phyloP scores from a whole-genome alignment of 2,329 filamentous ascomycete species.

The Drechmeria coniospora region DNA sequence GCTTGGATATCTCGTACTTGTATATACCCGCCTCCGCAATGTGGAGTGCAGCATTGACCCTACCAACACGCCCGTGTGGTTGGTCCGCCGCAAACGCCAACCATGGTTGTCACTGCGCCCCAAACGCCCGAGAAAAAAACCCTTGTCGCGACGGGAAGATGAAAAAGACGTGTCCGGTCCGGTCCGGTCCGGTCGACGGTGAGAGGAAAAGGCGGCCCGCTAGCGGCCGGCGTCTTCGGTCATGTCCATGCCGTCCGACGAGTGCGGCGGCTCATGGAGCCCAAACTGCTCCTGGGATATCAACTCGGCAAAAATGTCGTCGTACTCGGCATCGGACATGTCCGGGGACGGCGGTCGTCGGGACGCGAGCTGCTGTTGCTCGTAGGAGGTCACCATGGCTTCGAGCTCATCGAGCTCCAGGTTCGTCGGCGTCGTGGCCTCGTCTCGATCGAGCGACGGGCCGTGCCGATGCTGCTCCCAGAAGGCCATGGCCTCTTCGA shows the following conservation, averaged over 20 bases:
- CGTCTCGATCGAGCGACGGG: slow-evolving; percentile 22
- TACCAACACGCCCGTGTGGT: no score
- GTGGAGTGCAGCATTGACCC: neutral
- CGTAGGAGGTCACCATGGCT: slow-evolving; percentile 35
- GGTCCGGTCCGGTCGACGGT: no score
- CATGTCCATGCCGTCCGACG: slow-evolving; percentile 31
- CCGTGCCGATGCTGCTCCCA: slow-evolving; percentile 12
- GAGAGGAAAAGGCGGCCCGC: no score
- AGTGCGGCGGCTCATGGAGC: slow-evolving; percentile 5
- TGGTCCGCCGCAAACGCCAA: no score
- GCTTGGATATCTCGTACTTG: slow-evolving; percentile 9
- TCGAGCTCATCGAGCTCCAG: slow-evolving; percentile 42
- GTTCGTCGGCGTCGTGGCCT: slow-evolving; percentile 34
- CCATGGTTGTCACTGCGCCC: no score
- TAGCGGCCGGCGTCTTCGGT: no score
- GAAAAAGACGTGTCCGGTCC: no score
- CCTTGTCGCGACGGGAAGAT: no score
- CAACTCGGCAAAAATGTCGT: slow-evolving; percentile 38
- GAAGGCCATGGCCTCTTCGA: slow-evolving; percentile 31
- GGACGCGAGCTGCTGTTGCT: slow-evolving; percentile 12
- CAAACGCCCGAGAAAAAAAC: slow-evolving; percentile 2
- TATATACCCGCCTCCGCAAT: slow-evolving; percentile 13
- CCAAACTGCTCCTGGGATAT: slow-evolving; percentile 15
- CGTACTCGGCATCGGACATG: slow-evolving; percentile 44
- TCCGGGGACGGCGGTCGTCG: slow-evolving; percentile 18